Conservation (phyloP, 352 stramenopile species). For the Phytophthora idaei region DNA sequence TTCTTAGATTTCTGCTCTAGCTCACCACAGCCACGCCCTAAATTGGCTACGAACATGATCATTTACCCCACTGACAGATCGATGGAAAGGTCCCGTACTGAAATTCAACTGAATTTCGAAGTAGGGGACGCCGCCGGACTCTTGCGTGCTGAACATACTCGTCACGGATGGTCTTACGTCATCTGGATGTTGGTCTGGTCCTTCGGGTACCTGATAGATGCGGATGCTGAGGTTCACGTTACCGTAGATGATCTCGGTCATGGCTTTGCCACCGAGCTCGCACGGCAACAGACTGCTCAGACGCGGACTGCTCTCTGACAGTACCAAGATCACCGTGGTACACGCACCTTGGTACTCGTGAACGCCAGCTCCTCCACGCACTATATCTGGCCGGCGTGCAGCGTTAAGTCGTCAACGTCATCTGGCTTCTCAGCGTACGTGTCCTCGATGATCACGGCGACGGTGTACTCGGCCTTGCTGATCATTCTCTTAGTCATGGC, state of each 20-base stretch:
- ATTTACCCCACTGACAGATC: too few species aligned
- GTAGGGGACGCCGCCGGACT: conserved; percentile 32
- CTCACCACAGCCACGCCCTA: too few species aligned
- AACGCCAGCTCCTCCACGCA: conserved; percentile 25
- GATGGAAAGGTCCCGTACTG: conserved; percentile 42
- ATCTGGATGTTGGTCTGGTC: conserved; percentile 53
- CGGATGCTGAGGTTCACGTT: conserved; percentile 32
- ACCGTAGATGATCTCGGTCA: conserved; percentile 36
- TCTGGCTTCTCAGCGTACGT: conserved; percentile 51
- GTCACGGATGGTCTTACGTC: conserved; percentile 69
- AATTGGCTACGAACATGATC: too few species aligned
- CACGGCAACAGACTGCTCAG: conserved; percentile 34
- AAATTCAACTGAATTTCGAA: conserved; percentile 75
- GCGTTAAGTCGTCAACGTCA: conserved; percentile 23
- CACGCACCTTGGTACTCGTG: conserved; percentile 42
- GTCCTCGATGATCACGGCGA: conserved; percentile 42
- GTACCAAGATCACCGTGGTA: conserved; percentile 51
- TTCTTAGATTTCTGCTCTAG: too few species aligned
- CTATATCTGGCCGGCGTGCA: conserved; percentile 22
- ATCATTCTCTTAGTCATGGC: conserved; percentile 30
- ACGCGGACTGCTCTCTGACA: conserved; percentile 62
- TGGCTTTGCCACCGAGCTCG: conserved; percentile 26
- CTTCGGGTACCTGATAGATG: conserved; percentile 85
- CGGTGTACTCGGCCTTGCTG: conserved; percentile 35
- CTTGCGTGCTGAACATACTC: conserved; percentile 55